A percentile compares a stretch with the other conserved stretches of the same genome.
Evolutionary conservation across 192 early-diverging fungal species (phyloP).

Genomic region (Umbelopsis ramanniana): DNA sequence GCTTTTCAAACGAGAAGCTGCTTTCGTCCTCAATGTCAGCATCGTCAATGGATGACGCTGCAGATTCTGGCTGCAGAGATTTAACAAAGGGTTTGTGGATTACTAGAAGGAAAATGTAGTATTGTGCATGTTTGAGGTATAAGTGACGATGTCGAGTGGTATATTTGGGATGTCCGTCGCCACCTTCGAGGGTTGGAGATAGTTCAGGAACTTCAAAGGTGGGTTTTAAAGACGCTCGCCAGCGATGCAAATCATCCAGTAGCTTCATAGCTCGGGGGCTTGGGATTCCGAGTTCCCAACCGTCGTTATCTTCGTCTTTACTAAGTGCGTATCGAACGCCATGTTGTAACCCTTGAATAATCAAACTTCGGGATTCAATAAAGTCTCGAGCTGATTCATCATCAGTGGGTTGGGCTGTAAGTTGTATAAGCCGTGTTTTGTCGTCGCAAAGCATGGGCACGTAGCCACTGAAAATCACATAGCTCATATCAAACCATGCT

Average conservation of each 20-base stretch:
- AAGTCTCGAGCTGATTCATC: constrained; percentile 5
- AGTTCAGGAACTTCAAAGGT: constrained; percentile 1
- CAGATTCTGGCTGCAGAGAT: not conserved
- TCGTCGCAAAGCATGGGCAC: constrained; percentile 15
- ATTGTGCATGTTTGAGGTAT: constrained; percentile 25
- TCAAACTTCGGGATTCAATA: constrained; percentile 12
- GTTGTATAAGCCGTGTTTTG: not conserved
- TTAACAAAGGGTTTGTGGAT: constrained; percentile 24
- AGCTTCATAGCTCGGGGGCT: constrained; percentile 17
- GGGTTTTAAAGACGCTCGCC: constrained; percentile 16
- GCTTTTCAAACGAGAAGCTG: constrained; percentile 4
- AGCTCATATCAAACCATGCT: constrained; percentile 29
- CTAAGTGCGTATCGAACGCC: not conserved
- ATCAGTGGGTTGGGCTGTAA: not conserved
- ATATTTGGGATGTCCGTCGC: constrained; percentile 8
- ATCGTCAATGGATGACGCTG: not conserved
- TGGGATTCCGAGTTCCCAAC: not conserved
- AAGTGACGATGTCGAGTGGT: constrained; percentile 27
- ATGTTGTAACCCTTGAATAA: constrained; percentile 17
- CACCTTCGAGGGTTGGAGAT: not conserved
- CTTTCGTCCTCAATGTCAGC: not conserved
- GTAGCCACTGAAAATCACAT: constrained; percentile 17
- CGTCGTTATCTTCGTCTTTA: not conserved
- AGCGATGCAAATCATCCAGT: constrained; percentile 8
- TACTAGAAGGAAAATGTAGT: constrained; percentile 18